These are phyloP conservation scores for Panicum hallii DNA, from an alignment of 202 grass and related monocot species.

Conservation along the genomic window DNA sequence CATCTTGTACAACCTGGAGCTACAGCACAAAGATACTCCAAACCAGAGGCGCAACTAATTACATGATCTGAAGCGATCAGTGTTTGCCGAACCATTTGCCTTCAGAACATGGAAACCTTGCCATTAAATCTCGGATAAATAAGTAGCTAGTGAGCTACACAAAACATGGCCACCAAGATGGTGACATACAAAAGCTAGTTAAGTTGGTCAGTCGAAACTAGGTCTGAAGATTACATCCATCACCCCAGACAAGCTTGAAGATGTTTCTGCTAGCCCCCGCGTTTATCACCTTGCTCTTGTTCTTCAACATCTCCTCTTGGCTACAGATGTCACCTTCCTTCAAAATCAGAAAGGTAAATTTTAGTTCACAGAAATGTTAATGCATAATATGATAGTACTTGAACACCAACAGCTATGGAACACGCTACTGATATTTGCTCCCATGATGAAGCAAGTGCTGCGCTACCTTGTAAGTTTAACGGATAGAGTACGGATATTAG, in stretches of 20 bases:
- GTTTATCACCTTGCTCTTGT: constrained; percentile 61
- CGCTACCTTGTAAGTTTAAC: constrained; percentile 5
- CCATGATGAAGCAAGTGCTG: background rate
- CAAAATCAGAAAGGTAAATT: constrained; percentile 31
- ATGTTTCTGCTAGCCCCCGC: constrained; percentile 75
- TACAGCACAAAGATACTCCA: background rate
- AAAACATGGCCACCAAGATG: background rate
- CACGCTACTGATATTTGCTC: background rate
- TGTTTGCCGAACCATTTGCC: background rate
- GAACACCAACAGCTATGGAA: background rate
- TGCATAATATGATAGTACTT: background rate
- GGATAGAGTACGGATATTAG: background rate
- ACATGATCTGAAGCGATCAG: background rate
- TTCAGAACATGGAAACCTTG: background rate
- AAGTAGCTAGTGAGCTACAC: constrained; percentile 16
- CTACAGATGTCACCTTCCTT: constrained; percentile 66
- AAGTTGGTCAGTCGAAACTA: background rate
- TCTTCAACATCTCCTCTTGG: constrained; percentile 90
- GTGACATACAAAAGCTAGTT: background rate
- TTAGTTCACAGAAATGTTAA: background rate
- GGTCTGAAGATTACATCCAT: constrained; percentile 31
- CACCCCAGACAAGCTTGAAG: constrained; percentile 79
- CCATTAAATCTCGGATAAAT: background rate
- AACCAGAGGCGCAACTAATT: constrained; percentile 10
- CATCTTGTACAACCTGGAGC: constrained; percentile 29